Evolutionary conservation across 2,329 filamentous ascomycete genomes (phyloP).

Genomic region (Ramularia collo-cygni): DNA sequence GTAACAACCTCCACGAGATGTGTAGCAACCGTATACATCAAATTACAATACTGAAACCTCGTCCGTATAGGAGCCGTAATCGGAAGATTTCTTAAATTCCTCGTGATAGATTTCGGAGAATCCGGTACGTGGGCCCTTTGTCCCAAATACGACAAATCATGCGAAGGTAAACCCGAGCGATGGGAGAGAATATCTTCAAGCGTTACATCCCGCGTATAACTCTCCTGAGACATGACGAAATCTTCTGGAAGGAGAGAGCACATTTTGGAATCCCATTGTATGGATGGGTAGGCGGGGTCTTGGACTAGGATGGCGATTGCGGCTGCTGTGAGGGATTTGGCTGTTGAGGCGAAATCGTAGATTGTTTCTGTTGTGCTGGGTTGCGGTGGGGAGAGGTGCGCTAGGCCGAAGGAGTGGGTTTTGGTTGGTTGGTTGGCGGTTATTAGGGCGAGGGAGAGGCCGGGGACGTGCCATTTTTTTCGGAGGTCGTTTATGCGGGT

Average conservation of each 20-base stretch:
- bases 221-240: constrained; percentile 22
- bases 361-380: constrained; percentile 44
- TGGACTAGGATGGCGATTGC: constrained; percentile 45
- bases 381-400: constrained; percentile 30
- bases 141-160: constrained; percentile 29
- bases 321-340: constrained; percentile 50
- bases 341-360: constrained; percentile 51
- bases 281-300: constrained; percentile 30
- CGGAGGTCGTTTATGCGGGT: neutral
- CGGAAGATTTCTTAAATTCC: constrained; percentile 42
- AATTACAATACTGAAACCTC: constrained; percentile 45
- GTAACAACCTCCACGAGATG: constrained; percentile 43
- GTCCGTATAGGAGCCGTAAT: constrained; percentile 40
- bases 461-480: constrained; percentile 30
- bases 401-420: constrained; percentile 34
- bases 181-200: constrained; percentile 51
- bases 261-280: constrained; percentile 45
- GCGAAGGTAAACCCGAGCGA: constrained; percentile 43
- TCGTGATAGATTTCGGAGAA: constrained; percentile 33
- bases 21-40: constrained; percentile 43
- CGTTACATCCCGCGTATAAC: constrained; percentile 44
- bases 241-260: constrained; percentile 38
- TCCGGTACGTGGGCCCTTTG: constrained; percentile 27
- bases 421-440: constrained; percentile 40
- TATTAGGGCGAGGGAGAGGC: constrained; percentile 43